A percentile compares a stretch with the other conserved stretches of the same genome.
These are phyloP conservation scores for Xylaria bambusicola DNA, from an alignment of 495 filamentous ascomycete species.

Conservation along the genomic window DNA sequence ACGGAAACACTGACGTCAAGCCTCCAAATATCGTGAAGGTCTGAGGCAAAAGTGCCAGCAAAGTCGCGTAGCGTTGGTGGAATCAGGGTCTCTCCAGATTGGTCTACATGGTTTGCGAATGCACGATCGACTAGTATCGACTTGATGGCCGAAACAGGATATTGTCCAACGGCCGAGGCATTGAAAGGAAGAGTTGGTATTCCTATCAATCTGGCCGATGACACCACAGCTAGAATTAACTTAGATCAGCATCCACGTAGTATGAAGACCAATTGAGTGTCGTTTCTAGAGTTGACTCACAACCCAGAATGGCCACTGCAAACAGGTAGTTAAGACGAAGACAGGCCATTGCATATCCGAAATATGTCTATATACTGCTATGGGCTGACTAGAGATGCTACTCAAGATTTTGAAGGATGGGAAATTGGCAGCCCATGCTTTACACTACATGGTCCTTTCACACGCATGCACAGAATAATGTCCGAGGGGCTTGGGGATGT, in stretches of 20 bases:
- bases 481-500: not conserved
- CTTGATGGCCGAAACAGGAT: slow-evolving; percentile 34
- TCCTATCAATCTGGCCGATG: slow-evolving; percentile 24
- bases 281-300: slow-evolving; percentile 13
- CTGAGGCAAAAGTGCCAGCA: slow-evolving; percentile 43
- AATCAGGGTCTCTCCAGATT: slow-evolving; percentile 48
- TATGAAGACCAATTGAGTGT: not conserved
- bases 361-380: not conserved
- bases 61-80: slow-evolving; percentile 48
- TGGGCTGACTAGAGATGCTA: not conserved
- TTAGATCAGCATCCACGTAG: not conserved
- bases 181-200: slow-evolving; percentile 45
- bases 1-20: slow-evolving; percentile 30
- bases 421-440: not conserved
- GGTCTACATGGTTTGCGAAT: slow-evolving; percentile 39
- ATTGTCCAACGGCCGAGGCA: slow-evolving; percentile 27
- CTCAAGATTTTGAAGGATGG: not conserved
- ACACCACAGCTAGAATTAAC: not conserved
- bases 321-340: not conserved
- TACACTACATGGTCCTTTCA: too few relatives aligned
- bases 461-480: too few relatives aligned
- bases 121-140: slow-evolving; percentile 45
- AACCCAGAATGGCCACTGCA: not conserved
- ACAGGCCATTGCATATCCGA: slow-evolving; percentile 12
- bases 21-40: slow-evolving; percentile 36